Evolutionary conservation across 2,329 filamentous ascomycete species (phyloP).

Genomic region (Pseudocercospora fuligena): DNA sequence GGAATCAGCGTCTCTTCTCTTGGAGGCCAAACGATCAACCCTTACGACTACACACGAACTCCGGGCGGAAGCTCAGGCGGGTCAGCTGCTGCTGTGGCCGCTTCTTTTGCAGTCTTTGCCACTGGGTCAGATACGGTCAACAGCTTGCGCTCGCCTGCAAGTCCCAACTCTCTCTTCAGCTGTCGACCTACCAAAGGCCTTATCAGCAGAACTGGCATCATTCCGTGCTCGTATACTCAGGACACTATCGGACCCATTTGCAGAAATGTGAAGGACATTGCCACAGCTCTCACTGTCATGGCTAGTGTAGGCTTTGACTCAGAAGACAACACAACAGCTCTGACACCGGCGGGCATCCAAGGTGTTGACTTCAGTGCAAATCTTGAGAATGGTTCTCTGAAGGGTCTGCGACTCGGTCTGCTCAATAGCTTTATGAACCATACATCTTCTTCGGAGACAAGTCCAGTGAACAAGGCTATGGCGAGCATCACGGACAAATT

Average conservation of each 20-base stretch:
- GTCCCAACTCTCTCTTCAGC: constrained; percentile 64
- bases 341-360: constrained; percentile 49
- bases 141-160: constrained; percentile 65
- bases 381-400: constrained; percentile 42
- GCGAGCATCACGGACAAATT: constrained; percentile 54
- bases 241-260: constrained; percentile 41
- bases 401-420: constrained; percentile 55
- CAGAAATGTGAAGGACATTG: constrained; percentile 40
- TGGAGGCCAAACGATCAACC: constrained; percentile 68
- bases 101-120: constrained; percentile 60
- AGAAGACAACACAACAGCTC: constrained; percentile 58
- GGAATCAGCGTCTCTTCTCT: constrained; percentile 66
- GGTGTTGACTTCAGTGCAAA: constrained; percentile 55
- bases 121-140: constrained; percentile 56
- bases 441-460: constrained; percentile 57
- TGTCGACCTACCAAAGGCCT: constrained; percentile 55
- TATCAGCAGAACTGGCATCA: constrained; percentile 36
- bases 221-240: constrained; percentile 42
- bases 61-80: constrained; percentile 69
- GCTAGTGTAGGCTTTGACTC: constrained; percentile 56
- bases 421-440: constrained; percentile 64
- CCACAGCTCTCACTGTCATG: constrained; percentile 43
- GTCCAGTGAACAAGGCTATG: constrained; percentile 62
- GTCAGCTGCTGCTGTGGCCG: constrained; percentile 64
- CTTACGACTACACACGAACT: constrained; percentile 68